These are phyloP conservation scores for Albizia julibrissin DNA, from an alignment of 306 rosid species.

Conservation along the genomic window DNA sequence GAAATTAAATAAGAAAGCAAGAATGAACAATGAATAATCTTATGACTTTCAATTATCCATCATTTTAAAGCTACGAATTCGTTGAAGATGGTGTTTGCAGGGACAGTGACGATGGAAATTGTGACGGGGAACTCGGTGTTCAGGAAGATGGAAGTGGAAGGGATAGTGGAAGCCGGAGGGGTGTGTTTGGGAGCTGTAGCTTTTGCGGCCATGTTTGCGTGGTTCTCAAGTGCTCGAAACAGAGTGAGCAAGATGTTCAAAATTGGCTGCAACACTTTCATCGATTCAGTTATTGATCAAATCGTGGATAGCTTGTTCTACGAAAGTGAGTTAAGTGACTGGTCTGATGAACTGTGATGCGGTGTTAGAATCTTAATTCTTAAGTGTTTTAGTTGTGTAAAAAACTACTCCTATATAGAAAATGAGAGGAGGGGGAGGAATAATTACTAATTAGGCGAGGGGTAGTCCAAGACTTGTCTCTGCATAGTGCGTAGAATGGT, in stretches of 20 bases:
- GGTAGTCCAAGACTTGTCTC: neutral
- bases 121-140: conserved; percentile 83
- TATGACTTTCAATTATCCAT: neutral
- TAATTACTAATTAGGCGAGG: no score
- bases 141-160: conserved; percentile 69
- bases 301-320: conserved; percentile 84
- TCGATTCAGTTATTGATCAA: conserved; percentile 79
- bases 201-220: conserved; percentile 70
- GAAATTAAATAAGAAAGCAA: neutral
- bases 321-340: conserved; percentile 50
- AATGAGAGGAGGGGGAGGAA: neutral
- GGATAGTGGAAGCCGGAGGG: conserved; percentile 73
- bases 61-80: neutral
- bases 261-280: conserved; percentile 61
- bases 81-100: conserved; percentile 78
- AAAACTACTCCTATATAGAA: no score
- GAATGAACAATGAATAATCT: neutral
- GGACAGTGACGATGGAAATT: conserved; percentile 64
- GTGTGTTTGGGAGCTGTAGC: conserved; percentile 76
- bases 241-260: conserved; percentile 73
- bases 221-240: conserved; percentile 70
- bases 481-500: neutral
- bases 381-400: neutral
- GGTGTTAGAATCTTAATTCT: neutral
- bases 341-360: conserved; percentile 59